Evolutionary conservation across 345 rosid genomes (phyloP), one percentile per base, ranked within the genome.

Genomic region (Melastoma malabathricum): DNA sequence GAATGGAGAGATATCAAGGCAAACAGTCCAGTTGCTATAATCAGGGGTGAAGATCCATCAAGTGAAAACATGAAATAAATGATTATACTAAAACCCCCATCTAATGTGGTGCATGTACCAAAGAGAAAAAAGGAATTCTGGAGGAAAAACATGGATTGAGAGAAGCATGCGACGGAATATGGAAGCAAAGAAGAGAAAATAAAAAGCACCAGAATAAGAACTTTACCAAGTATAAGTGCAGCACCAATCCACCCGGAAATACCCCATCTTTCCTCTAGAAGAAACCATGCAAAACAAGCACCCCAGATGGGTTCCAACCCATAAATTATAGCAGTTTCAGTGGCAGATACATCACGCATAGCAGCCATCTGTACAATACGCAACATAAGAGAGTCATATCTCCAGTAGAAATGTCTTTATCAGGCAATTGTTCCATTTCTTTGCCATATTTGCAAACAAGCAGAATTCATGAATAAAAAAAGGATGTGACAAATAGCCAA

Each of bases 241-340:
- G 82, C 92, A 27, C 83, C 84, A 16, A 80, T 64, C 87, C 82
- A 80, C 47, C 84, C 84, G 39, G 61, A 57, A 15, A 60, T 29
- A 44, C 73, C 87, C 84, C 87, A 80, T 51, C 87, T 65, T 69
- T 80, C 87, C 13, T 78, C 78, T 18, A 80, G 84, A 47, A 83
- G 73, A 64, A 74, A 78, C 84, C 93, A 83, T 27, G 84, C 81
- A 64, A 83, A 83, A 55, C 68, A 70, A 14, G 79, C 87, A 50
- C 87, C 84, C 84, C 84, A 75, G 4, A 75, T 72, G 3, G 84
- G 84, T 62, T 83, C 93, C 68, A 83, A 66, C 34, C 81, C 79
- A 61, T 80, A 76, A 56, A 80, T 67, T 55, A 78, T 63, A 18
- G 83, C 83, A 18, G 79, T 68, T 59, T 78, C 81, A 17, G 71